Percentiles rank a stretch among this genome's conserved stretches.
phyloP scores from a whole-genome alignment of 352 stramenopile species.

The Phytophthora nicotianae region DNA sequence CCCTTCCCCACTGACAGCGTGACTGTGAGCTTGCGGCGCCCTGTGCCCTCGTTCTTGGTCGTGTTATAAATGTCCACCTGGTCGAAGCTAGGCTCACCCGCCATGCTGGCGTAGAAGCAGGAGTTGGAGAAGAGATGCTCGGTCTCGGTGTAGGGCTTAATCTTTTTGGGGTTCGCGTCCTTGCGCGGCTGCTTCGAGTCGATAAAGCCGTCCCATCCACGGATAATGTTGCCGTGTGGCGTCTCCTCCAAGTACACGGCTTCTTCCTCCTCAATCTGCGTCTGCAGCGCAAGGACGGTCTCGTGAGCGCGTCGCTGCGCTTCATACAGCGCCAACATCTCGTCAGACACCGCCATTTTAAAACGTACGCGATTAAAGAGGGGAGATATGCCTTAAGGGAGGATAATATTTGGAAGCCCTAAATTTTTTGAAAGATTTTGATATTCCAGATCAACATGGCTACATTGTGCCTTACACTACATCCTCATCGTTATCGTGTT shows the following conservation, averaged over 20 bases:
- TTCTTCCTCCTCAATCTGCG: constrained; percentile 84
- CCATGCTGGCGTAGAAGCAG: constrained; percentile 68
- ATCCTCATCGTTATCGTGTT: constrained; percentile 47
- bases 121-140: constrained; percentile 84
- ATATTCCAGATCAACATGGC: constrained; percentile 11
- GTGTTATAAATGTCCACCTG: constrained; percentile 58
- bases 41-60: constrained; percentile 36
- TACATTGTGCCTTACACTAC: constrained; percentile 28
- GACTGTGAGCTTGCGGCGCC: constrained; percentile 52
- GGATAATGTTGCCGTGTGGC: constrained; percentile 87
- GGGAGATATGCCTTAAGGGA: background rate
- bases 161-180: constrained; percentile 79
- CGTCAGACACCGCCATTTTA: constrained; percentile 48
- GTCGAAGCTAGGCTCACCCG: constrained; percentile 52
- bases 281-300: constrained; percentile 65
- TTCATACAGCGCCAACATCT: constrained; percentile 76
- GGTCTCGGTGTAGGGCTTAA: constrained; percentile 75
- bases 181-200: constrained; percentile 82
- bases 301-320: constrained; percentile 77
- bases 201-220: constrained; percentile 88
- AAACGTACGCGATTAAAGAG: background rate
- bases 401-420: background rate
- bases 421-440: background rate
- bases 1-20: constrained; percentile 46
- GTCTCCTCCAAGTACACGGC: constrained; percentile 83